Conservation (phyloP, 2,329 filamentous ascomycete species). For the Chaetomiaceae sp. region DNA sequence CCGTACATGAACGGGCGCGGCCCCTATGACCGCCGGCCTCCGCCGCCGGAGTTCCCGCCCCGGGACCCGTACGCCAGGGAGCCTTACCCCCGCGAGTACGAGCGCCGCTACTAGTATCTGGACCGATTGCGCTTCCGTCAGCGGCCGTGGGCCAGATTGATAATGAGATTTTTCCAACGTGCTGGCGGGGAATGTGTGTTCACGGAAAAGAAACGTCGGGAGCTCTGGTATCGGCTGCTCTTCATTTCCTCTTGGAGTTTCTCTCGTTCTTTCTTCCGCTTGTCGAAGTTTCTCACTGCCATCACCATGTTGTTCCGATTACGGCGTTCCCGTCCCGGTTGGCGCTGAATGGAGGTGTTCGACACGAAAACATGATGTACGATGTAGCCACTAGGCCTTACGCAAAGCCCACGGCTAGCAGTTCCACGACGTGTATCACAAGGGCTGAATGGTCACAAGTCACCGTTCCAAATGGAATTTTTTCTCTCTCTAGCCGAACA, state of each 20-base stretch:
- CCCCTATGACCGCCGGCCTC: slow-evolving; percentile 50
- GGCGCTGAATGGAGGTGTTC: not conserved
- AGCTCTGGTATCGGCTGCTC: not conserved
- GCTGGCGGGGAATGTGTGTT: not conserved
- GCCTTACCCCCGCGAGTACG: slow-evolving; percentile 25
- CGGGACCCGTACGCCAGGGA: slow-evolving; percentile 32
- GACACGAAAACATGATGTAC: slow-evolving; percentile 1
- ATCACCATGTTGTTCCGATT: not conserved
- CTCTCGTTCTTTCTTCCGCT: not conserved
- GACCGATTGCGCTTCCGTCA: not conserved
- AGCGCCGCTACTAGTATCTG: slow-evolving; percentile 24
- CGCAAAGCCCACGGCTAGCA: too few species aligned
- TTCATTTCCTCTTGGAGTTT: not conserved
- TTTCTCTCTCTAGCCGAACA: too few species aligned
- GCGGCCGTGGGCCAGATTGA: not conserved
- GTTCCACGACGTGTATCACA: too few species aligned
- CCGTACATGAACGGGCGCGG: slow-evolving; percentile 53
- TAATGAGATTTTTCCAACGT: not conserved
- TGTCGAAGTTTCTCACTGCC: not conserved
- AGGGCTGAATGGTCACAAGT: too few species aligned
- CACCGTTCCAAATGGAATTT: too few species aligned
- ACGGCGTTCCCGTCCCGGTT: not conserved
- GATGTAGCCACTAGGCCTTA: not conserved
- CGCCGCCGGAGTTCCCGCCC: slow-evolving; percentile 43
- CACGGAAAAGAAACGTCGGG: not conserved